phyloP scores from a whole-genome alignment of 2,329 filamentous ascomycete genomes.

The Colletotrichum navitas region DNA sequence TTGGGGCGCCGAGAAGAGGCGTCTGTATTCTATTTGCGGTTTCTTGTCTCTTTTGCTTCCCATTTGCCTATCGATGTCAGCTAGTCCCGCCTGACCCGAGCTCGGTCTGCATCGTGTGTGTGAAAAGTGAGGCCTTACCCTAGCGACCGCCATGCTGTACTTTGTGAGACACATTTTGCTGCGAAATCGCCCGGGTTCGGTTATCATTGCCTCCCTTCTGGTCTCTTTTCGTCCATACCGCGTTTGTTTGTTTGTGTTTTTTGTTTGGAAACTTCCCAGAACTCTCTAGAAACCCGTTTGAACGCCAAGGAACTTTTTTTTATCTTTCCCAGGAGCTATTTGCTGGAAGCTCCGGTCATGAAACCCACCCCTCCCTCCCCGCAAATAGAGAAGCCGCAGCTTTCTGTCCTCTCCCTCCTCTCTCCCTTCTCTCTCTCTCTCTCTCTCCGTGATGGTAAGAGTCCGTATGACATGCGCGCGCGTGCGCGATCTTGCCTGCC shows the following conservation, averaged over 20 bases:
- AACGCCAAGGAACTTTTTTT: conserved; percentile 23
- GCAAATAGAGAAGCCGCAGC: not conserved
- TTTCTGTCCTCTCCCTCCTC: not conserved
- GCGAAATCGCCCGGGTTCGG: conserved; percentile 2
- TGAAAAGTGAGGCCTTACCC: conserved; percentile 31
- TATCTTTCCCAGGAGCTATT: not conserved
- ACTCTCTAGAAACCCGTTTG: conserved; percentile 5
- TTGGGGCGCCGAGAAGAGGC: conserved; percentile 15
- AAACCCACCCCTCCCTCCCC: not conserved
- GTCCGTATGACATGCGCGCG: not conserved
- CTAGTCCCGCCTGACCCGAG: conserved; percentile 6
- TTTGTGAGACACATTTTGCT: not conserved
- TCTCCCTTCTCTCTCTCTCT: too few species aligned
- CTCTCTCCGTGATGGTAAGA: not conserved
- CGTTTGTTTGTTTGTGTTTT: not conserved
- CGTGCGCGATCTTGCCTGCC: not conserved
- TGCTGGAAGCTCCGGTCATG: not conserved
- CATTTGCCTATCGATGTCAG: conserved; percentile 18
- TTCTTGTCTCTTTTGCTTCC: not conserved
- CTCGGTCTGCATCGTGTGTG: conserved; percentile 1
- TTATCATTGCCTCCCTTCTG: not conserved
- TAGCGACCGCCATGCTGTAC: conserved; percentile 4
- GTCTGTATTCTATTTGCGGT: conserved; percentile 5
- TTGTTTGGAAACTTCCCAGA: not conserved
- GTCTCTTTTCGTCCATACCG: too few species aligned